Base-by-base conservation (phyloP, 129 eudicot genomes). In the Helianthus annuus region DNA sequence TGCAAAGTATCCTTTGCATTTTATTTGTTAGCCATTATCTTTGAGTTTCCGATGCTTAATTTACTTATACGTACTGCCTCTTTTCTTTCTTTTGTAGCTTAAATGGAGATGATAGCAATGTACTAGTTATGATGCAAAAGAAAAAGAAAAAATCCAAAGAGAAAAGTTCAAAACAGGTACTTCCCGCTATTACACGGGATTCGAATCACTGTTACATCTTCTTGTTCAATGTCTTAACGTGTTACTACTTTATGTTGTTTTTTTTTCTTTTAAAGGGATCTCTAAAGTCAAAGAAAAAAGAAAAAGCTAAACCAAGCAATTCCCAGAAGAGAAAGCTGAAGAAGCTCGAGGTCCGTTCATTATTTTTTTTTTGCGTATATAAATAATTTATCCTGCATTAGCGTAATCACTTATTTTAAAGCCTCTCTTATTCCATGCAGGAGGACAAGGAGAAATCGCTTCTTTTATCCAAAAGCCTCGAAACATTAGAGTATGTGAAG, bases 251-350 rank as follows among this genome's bases (percentile, higher is more conserved):
- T 55, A 32, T 22, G 40, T 12, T 13, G 32, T 10, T 6, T 73
- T 27, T 73, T 27, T 54, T 56, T 58, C 51, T 51, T 60, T 57
- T 54, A 7, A 72, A 84, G 90, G 86, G 83, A 4, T 38, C 76
- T 5, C n/a, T 58, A 32, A 79, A 81, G 71, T 74, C 58, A 12
- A 89, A 74, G 80, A 74, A 78, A 58, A 77, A 58, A 73, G 76
- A 45, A 7, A 68, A 44, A 17, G 73, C 83, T 16, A 84, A 79
- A 71, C 83, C 64, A 56, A 89, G 95, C 80, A 85, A 72, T 54
- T 87, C 98, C 29, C 95, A 92, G 78, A 83, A 85, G 83, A 82
- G 88, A 79, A 92, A 87, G 83, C 76, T 92, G 69, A 89, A 79
- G 82, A 87, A 85, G 68, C 78, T 93, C 39, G 95, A 83, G 92